A percentile compares a stretch with the other conserved stretches of the same genome.
Conservation (phyloP, 2,329 filamentous ascomycete genomes). For the Cephalotrichum gorgonifer region DNA sequence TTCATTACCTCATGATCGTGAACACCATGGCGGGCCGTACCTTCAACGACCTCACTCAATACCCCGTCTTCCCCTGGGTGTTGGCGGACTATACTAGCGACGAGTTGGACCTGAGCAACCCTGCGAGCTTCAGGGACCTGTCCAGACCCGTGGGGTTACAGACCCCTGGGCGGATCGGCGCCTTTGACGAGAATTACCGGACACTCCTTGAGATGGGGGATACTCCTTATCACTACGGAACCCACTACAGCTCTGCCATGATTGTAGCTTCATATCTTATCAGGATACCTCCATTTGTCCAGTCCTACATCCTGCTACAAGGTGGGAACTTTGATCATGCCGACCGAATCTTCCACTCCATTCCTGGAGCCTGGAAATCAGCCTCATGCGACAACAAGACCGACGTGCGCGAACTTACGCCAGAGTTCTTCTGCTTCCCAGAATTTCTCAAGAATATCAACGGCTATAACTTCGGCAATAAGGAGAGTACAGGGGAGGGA, state of each 20-base stretch:
- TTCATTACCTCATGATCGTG: constrained; percentile 96
- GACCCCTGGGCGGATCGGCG: constrained; percentile 60
- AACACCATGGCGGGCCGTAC: constrained; percentile 96
- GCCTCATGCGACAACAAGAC: constrained; percentile 84
- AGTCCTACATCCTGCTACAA: constrained; percentile 87
- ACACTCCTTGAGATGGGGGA: constrained; percentile 88
- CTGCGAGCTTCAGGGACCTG: constrained; percentile 77
- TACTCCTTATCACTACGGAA: constrained; percentile 91
- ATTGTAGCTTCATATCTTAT: constrained; percentile 96
- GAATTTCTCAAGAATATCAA: constrained; percentile 95
- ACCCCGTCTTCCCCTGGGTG: constrained; percentile 96
- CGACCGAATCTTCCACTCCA: constrained; percentile 88
- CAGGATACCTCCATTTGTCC: constrained; percentile 87
- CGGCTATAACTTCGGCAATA: constrained; percentile 81
- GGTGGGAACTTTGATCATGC: constrained; percentile 96
- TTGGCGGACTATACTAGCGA: constrained; percentile 92
- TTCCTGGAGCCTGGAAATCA: constrained; percentile 83
- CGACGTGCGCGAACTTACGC: constrained; percentile 88
- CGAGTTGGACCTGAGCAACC: constrained; percentile 77
- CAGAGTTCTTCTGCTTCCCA: constrained; percentile 93
- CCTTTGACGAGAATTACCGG: constrained; percentile 75
- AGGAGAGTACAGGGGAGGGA: constrained; percentile 67
- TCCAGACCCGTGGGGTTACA: constrained; percentile 97
- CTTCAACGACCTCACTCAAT: constrained; percentile 96
- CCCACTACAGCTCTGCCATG: constrained; percentile 98